These are phyloP conservation scores for Cadophora luteo-olivacea DNA, from an alignment of 2,329 filamentous ascomycete species.

Conservation along the genomic window DNA sequence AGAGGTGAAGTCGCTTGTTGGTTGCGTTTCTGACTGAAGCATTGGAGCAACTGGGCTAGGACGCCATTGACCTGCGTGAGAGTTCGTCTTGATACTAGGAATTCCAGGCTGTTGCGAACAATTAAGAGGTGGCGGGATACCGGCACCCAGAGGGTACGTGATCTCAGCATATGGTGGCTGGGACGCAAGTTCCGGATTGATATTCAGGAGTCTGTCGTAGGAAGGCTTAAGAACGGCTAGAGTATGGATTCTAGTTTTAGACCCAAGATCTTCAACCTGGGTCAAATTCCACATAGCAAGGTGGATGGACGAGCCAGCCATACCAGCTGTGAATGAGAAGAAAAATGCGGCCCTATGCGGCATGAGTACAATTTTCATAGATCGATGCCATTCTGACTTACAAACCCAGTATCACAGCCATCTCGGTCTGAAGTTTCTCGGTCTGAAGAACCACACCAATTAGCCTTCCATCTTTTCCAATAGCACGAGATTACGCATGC, in stretches of 20 bases:
- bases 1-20: neutral
- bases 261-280: constrained; percentile 79
- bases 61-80: constrained; percentile 20
- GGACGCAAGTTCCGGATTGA: constrained; percentile 47
- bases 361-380: constrained; percentile 8
- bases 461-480: constrained; percentile 12
- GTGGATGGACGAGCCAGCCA: constrained; percentile 75
- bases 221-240: constrained; percentile 74
- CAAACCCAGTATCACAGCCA: constrained; percentile 71
- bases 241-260: constrained; percentile 67
- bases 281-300: constrained; percentile 78
- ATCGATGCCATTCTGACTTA: constrained; percentile 44
- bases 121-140: neutral
- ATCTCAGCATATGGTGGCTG: constrained; percentile 57
- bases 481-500: neutral
- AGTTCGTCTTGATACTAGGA: constrained; percentile 11
- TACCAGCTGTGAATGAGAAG: constrained; percentile 78
- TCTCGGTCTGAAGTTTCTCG: constrained; percentile 59
- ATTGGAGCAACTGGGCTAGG: constrained; percentile 4
- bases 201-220: constrained; percentile 28
- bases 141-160: constrained; percentile 60
- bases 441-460: constrained; percentile 30
- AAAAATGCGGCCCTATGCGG: constrained; percentile 66
- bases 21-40: neutral
- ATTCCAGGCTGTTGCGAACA: neutral